Conservation (phyloP, 78 protist species). For the Diacronema lutheri region DNA sequence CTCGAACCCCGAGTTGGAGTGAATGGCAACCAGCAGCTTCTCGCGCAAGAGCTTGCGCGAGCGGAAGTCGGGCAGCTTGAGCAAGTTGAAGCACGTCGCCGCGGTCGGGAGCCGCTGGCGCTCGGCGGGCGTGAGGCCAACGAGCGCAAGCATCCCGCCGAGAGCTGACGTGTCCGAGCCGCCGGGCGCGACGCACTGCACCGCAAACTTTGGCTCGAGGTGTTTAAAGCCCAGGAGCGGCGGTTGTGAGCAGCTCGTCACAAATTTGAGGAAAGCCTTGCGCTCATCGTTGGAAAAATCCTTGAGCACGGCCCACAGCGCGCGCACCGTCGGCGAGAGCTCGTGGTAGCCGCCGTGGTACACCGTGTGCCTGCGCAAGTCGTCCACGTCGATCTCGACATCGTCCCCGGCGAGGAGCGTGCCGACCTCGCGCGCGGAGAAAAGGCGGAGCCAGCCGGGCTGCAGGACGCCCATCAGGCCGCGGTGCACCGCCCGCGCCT, state of each 20-base stretch:
- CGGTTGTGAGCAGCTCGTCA: constrained; percentile 13
- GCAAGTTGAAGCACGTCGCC: constrained; percentile 42
- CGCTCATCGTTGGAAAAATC: background rate
- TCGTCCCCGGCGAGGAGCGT: background rate
- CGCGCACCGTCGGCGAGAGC: constrained; percentile 14
- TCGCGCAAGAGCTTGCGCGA: constrained; percentile 5
- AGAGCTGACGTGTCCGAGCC: background rate
- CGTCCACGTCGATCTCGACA: too few relatives aligned
- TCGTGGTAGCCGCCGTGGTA: background rate
- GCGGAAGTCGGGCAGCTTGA: constrained; percentile 35
- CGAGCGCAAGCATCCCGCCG: background rate
- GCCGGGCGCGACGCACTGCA: constrained; percentile 8
- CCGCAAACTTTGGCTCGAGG: constrained; percentile 4
- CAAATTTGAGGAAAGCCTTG: constrained; percentile 22
- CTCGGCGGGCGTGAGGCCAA: background rate
- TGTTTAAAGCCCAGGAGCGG: constrained; percentile 27
- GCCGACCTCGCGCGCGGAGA: background rate
- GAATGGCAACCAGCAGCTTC: constrained; percentile 14
- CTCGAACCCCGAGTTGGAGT: background rate
- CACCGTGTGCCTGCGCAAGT: background rate
- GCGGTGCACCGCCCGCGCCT: background rate
- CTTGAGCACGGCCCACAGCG: constrained; percentile 12
- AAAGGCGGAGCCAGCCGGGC: background rate
- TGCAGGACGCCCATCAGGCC: constrained; percentile 3
- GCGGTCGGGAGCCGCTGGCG: constrained; percentile 27